Evolutionary conservation across 129 eudicot genomes (phyloP).

Genomic region (Pseudognaphalium luteoalbum): DNA sequence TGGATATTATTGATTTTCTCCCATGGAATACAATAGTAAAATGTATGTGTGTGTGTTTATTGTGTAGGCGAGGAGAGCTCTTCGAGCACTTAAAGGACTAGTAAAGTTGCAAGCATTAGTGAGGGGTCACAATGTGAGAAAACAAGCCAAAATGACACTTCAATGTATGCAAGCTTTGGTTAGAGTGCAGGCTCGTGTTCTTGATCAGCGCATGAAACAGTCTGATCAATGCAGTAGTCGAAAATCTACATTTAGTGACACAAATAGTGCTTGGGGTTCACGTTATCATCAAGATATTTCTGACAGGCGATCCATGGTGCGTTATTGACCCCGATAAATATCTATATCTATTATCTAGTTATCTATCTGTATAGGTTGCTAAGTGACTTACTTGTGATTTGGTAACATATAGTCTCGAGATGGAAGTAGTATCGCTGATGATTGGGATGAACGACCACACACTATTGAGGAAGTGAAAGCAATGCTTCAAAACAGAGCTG

Average conservation of each 20-base stretch:
- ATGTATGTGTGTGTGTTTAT: slow-evolving; percentile 19
- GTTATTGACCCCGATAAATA: background rate
- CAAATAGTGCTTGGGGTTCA: slow-evolving; percentile 53
- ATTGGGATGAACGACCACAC: slow-evolving; percentile 86
- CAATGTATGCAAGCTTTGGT: slow-evolving; percentile 88
- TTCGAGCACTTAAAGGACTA: slow-evolving; percentile 71
- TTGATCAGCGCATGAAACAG: slow-evolving; percentile 68
- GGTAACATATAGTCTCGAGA: slow-evolving; percentile 58
- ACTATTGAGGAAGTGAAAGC: slow-evolving; percentile 81
- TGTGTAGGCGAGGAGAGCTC: slow-evolving; percentile 79
- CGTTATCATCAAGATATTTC: slow-evolving; percentile 61
- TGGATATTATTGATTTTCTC: slow-evolving; percentile 4
- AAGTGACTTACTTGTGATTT: slow-evolving; percentile 6
- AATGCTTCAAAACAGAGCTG: slow-evolving; percentile 74
- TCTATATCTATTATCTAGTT: background rate
- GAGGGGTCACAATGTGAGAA: slow-evolving; percentile 80
- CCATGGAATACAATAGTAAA: background rate
- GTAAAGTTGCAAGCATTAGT: slow-evolving; percentile 86
- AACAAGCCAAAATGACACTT: slow-evolving; percentile 81
- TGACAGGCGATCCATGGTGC: slow-evolving; percentile 59
- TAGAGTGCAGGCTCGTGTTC: slow-evolving; percentile 71
- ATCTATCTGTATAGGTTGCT: slow-evolving; percentile 11
- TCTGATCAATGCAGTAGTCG: slow-evolving; percentile 53
- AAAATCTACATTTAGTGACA: slow-evolving; percentile 66
- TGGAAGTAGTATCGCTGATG: slow-evolving; percentile 74